phyloP scores from a whole-genome alignment of 306 rosid genomes.

The Lagenaria siceraria region DNA sequence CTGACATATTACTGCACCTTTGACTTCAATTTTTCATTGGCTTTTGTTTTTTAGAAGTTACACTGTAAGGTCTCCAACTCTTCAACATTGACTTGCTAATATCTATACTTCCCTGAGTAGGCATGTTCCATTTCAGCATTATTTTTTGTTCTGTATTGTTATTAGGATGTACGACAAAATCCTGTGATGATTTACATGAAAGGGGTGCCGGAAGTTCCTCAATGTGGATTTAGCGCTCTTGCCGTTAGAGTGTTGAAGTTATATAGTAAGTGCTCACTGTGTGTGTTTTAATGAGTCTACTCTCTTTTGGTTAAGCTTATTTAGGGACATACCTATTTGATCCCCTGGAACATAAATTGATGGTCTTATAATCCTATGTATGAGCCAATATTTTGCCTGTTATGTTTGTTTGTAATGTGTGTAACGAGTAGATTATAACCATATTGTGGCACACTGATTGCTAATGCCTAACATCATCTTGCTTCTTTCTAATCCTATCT shows the following conservation, averaged over 20 bases:
- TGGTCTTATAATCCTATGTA: neutral
- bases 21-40: neutral
- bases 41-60: neutral
- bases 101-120: neutral
- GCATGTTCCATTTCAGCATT: neutral
- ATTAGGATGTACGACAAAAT: conserved; percentile 66
- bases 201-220: conserved; percentile 67
- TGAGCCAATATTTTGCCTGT: neutral
- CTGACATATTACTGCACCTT: neutral
- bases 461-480: neutral
- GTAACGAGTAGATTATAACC: neutral
- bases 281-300: neutral
- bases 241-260: conserved; percentile 60
- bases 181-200: conserved; percentile 81
- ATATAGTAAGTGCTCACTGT: conserved; percentile 29
- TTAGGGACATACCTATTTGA: neutral
- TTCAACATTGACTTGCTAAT: neutral
- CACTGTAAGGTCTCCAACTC: neutral
- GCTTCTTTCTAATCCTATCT: neutral
- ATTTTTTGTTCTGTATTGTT: conserved; percentile 1
- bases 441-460: neutral
- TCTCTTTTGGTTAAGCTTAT: neutral
- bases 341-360: neutral
- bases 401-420: neutral
- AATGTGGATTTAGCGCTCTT: conserved; percentile 77